Conservation (phyloP, 1,284 basidiomycete genomes). For the Microbotryum silenes-acaulis region DNA sequence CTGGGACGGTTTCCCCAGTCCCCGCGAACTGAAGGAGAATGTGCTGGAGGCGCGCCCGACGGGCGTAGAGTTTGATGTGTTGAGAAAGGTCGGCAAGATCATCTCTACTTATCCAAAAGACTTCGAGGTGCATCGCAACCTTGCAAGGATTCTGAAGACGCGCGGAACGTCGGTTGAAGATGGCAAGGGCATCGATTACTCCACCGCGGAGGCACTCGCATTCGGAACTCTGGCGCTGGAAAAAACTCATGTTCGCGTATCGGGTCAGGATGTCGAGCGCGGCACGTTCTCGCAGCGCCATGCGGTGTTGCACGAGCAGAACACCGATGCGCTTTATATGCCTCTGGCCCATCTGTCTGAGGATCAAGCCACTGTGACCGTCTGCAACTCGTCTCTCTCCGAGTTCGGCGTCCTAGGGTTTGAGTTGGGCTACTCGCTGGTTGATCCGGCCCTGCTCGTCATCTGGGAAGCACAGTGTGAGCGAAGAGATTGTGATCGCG, state of each 20-base stretch:
- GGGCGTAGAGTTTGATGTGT: slow-evolving; percentile 66
- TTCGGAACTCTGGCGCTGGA: slow-evolving; percentile 89
- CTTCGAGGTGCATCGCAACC: slow-evolving; percentile 86
- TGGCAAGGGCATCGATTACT: slow-evolving; percentile 92
- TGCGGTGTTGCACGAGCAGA: slow-evolving; percentile 93
- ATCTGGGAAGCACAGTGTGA: slow-evolving; percentile 74
- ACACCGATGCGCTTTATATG: slow-evolving; percentile 80
- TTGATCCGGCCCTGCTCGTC: slow-evolving; percentile 85
- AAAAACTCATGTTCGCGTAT: slow-evolving; percentile 88
- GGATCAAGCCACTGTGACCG: slow-evolving; percentile 81
- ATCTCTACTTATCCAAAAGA: slow-evolving; percentile 77
- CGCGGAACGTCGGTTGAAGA: slow-evolving; percentile 87
- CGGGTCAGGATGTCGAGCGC: slow-evolving; percentile 97
- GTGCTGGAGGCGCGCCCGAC: slow-evolving; percentile 83
- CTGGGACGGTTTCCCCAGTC: slow-evolving; percentile 98
- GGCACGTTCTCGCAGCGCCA: slow-evolving; percentile 99
- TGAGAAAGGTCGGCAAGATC: slow-evolving; percentile 76
- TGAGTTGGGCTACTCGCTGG: slow-evolving; percentile 96
- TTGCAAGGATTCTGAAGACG: slow-evolving; percentile 79
- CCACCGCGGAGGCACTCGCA: slow-evolving; percentile 96
- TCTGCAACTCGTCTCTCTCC: slow-evolving; percentile 96
- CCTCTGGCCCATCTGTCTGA: slow-evolving; percentile 81
- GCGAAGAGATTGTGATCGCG: background rate
- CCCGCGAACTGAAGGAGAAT: slow-evolving; percentile 87
- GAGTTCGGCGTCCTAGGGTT: slow-evolving; percentile 95